Evolutionary conservation across 768 basidiomycete genomes (phyloP), one percentile per base, ranked within the genome.

Genomic region (Cystoderma amianthinum): DNA sequence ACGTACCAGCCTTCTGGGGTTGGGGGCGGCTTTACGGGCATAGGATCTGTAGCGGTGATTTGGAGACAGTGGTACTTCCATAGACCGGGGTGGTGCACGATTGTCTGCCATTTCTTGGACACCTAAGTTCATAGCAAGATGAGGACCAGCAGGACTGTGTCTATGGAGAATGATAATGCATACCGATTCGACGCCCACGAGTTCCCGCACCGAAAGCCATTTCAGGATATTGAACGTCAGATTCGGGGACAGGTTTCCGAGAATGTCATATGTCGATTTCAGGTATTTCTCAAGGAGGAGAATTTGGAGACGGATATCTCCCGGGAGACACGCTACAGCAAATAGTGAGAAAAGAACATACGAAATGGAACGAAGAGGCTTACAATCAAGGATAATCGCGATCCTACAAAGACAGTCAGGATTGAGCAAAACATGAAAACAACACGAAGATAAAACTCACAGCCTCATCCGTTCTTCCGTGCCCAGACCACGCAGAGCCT

Each of bases 301-400:
- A 33, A 94, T 89, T 57, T 92, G 91, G 4, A 87, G 69, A 9
- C 76, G 78, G 22, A 93, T 86, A 50, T 93, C 91, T 22, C 88
- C 87, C 0, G 91, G 90, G 47, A 88, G 68, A 59, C 83, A 79
- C 9, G 84, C 85, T 85, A 46, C 19, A 47, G 42, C 43, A 22
- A 32, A 36, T n/a, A n/a, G n/a, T n/a, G n/a, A n/a, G n/a, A n/a
- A n/a, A n/a, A n/a, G n/a, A n/a, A n/a, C n/a, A n/a, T n/a, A n/a
- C n/a, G n/a, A 19, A 44, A 37, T 11, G 5, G 21, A 23, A 13
- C 5, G 15, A 13, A 40, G 44, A 22, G 24, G 46, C 72, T 43
- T 47, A 75, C 76, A 79, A 48, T 82, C 80, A 15, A 82, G 59
- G 38, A 83, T 82, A 37, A 82, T 72, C 15, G 65, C 64, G 41